Evolutionary conservation across 805 yeast species (phyloP), one percentile per base, ranked within the genome.

Genomic region (Grigorovia transvaalensis): DNA sequence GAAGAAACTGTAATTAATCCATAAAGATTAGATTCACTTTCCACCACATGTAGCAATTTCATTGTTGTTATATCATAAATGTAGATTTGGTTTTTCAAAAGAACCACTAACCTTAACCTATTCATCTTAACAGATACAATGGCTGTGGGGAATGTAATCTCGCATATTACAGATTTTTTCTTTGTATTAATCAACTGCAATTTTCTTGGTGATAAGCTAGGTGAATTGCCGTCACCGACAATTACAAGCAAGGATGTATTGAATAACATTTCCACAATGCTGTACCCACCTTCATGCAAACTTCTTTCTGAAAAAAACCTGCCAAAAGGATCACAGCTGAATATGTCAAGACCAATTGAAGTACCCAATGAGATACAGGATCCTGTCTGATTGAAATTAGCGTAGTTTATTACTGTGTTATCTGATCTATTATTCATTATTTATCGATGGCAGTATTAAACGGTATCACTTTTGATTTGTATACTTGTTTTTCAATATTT

Each of bases 141-240:
- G 6, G 78, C 66, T 4, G 84, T 74, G 1, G 88, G 85, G 59
- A 84, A 85, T 0, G 85, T 76, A 51, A 85, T 72, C 63, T 85
- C 91, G 64, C 93, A 85, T 13, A 85, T 85, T 0, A 74, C 69
- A 0, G 78, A 64, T 52, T 70, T 68, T 56, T 68, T 71, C 64
- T 87, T 88, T 1, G 96, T 87, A 69, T 93, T 93, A 52, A 90
- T 74, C 50, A 91, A 82, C 62, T 82, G 82, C 54, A 91, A 75
- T 57, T 89, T 80, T 54, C 96, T 75, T n/a, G 96, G 95, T 9
- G 88, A 80, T 60, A 80, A 74, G 4, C 75, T 67, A 2, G 84
- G 78, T 53, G 78, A 84, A 53, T 83, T 87, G 0, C 89, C 89
- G 38, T 80, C 62, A 0, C 85, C 88, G n/a, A 85, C 88, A 13